A percentile compares a stretch with the other conserved stretches of the same genome.
Evolutionary conservation across 2,329 filamentous ascomycete genomes (phyloP).

Genomic region (Gremmenia infestans): DNA sequence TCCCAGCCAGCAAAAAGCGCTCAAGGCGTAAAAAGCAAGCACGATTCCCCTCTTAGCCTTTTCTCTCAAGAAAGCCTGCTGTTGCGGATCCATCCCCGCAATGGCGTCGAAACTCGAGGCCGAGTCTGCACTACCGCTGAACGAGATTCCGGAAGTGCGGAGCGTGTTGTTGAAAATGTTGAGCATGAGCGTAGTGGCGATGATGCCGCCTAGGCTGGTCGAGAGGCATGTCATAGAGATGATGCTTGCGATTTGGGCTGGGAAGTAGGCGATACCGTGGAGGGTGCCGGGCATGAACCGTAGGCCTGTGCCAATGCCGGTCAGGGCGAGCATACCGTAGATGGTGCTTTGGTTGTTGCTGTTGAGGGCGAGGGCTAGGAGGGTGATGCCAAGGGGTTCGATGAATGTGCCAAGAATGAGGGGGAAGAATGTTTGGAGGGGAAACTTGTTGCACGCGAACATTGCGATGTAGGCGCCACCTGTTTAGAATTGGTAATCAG

Average conservation of each 20-base stretch:
- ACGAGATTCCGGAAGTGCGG: constrained; percentile 17
- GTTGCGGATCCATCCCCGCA: constrained; percentile 29
- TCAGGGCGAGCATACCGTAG: constrained; percentile 62
- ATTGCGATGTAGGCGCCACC: constrained; percentile 54
- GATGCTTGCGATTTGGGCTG: constrained; percentile 50
- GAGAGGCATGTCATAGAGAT: constrained; percentile 56
- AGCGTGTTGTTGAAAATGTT: constrained; percentile 60
- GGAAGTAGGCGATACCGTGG: constrained; percentile 59
- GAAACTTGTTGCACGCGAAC: constrained; percentile 55
- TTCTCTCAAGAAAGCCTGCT: constrained; percentile 36
- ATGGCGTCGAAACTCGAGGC: constrained; percentile 35
- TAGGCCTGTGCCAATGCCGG: constrained; percentile 57
- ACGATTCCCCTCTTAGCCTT: constrained; percentile 53
- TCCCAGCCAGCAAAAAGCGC: constrained; percentile 51
- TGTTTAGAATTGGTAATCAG: constrained; percentile 9
- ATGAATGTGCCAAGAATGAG: constrained; percentile 52
- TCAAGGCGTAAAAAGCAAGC: constrained; percentile 58
- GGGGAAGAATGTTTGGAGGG: constrained; percentile 55
- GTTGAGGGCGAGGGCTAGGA: constrained; percentile 54
- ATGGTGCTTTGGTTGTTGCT: constrained; percentile 44
- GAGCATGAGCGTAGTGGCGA: constrained; percentile 63
- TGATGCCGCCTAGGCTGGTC: constrained; percentile 57
- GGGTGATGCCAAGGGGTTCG: constrained; percentile 52
- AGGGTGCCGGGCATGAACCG: constrained; percentile 59
- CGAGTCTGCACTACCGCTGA: constrained; percentile 21